Evolutionary conservation across 176 grass and related monocot species (phyloP), one percentile per base, ranked within the genome.

Genomic region (Oryza punctata): DNA sequence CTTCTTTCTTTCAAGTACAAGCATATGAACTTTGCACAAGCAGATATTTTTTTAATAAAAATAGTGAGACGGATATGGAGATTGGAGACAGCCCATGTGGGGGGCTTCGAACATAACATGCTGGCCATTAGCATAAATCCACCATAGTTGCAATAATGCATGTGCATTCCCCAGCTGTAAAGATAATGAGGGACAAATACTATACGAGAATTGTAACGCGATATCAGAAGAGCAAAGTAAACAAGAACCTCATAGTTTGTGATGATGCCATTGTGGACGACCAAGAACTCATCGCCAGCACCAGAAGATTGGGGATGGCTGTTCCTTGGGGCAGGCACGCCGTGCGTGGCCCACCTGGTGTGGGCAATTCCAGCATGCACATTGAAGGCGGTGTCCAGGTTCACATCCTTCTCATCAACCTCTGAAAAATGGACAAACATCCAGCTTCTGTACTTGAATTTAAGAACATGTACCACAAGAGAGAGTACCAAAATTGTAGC

Each of bases 231-330:
- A 40, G 40, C 7, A 65, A 61, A 19, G 50, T 57, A 70, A 78
- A 87, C 69, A 72, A 71, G 69, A 71, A 98, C 96, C 96, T 98
- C 96, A 46, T 98, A 94, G 78, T 98, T 98, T 29, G 96, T 98
- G 85, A 98, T 98, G 43, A 98, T 98, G 72, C 96, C 96, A 87
- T 98, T 98, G 80, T 98, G 96, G 83, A 98, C 96, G 18, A 98
- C 91, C 70, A 95, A 74, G 84, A 98, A 98, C 63, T 98, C 96
- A 14, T 98, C 87, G 30, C 91, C 85, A 1, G 81, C 69, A n/a
- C 91, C 96, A 3, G 96, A 98, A 60, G 96, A 93, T 87, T 98
- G 96, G 14, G 96, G 96, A 61, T 98, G 96, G 82, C 96, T 98
- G 85, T 98, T 98, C 79, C 89, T 95, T 4, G 93, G 89, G 37